phyloP scores from a whole-genome alignment of 495 filamentous ascomycete species.

The Aspergillus biplanus region DNA sequence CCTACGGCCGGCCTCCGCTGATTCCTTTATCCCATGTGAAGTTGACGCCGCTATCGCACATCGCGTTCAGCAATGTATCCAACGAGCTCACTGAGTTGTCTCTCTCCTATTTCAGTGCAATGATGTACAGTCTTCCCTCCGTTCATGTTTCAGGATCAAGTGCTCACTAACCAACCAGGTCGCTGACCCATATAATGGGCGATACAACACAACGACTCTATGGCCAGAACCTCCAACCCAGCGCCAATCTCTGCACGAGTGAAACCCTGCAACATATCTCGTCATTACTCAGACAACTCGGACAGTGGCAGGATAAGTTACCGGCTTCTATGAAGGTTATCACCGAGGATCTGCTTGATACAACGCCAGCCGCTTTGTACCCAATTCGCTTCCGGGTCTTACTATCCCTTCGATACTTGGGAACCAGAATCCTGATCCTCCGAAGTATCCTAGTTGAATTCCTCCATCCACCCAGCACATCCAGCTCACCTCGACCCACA shows the following conservation, averaged over 20 bases:
- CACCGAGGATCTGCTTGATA: neutral
- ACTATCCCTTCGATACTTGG: constrained; percentile 8
- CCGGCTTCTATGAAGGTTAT: constrained; percentile 2
- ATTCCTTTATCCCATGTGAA: constrained; percentile 13
- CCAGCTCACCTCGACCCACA: neutral
- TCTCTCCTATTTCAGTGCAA: neutral
- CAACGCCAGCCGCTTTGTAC: neutral
- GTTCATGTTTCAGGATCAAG: too few relatives aligned
- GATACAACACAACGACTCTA: constrained; percentile 1
- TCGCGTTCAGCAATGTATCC: constrained; percentile 2
- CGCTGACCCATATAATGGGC: constrained; percentile 9
- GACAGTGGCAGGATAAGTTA: constrained; percentile 13
- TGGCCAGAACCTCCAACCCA: neutral
- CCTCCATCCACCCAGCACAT: neutral
- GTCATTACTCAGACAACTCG: neutral
- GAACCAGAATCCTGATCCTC: neutral
- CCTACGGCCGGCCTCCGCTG: constrained; percentile 4
- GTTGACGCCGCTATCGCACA: neutral
- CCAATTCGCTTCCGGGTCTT: constrained; percentile 4
- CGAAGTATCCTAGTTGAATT: neutral
- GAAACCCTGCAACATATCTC: constrained; percentile 1
- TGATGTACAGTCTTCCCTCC: neutral
- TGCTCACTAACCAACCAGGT: neutral
- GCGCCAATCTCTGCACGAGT: neutral
- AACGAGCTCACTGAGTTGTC: neutral